Evolutionary conservation across 73 alveolate genomes (phyloP).

Genomic region (Paramecium caudatum): DNA sequence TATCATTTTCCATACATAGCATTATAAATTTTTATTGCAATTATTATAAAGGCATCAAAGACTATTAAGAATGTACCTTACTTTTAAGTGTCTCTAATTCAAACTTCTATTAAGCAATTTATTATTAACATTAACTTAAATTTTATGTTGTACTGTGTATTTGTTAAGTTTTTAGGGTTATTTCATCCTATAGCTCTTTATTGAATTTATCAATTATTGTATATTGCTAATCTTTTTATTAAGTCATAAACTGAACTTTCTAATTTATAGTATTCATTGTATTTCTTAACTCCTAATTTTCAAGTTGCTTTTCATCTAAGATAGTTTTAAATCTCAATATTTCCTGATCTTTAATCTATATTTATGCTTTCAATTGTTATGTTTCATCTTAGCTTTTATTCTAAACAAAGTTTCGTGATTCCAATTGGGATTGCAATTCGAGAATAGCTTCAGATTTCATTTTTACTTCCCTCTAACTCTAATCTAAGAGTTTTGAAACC

Average conservation of each 20-base stretch:
- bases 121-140: slow-evolving; percentile 10
- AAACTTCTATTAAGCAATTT: not conserved
- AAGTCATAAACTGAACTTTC: slow-evolving; percentile 43
- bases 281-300: not conserved
- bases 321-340: not conserved
- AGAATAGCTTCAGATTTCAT: not conserved
- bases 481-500: not conserved
- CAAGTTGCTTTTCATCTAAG: slow-evolving; percentile 20
- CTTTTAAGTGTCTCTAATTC: not conserved
- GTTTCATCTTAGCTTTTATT: not conserved
- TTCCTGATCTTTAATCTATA: slow-evolving; percentile 3
- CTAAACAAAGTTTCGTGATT: not conserved
- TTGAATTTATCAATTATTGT: slow-evolving; percentile 33
- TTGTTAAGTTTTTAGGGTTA: not conserved
- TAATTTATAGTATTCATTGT: slow-evolving; percentile 37
- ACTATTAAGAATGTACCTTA: not conserved
- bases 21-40: slow-evolving; percentile 5
- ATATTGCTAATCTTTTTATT: slow-evolving; percentile 45
- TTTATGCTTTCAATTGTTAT: not conserved
- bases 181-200: slow-evolving; percentile 62
- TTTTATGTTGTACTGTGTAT: not conserved
- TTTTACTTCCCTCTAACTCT: not conserved
- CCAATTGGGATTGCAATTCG: not conserved
- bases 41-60: slow-evolving; percentile 16
- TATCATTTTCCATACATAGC: slow-evolving; percentile 46